These are phyloP conservation scores for Ulmus americana DNA, from an alignment of 331 rosid species.

Conservation along the genomic window DNA sequence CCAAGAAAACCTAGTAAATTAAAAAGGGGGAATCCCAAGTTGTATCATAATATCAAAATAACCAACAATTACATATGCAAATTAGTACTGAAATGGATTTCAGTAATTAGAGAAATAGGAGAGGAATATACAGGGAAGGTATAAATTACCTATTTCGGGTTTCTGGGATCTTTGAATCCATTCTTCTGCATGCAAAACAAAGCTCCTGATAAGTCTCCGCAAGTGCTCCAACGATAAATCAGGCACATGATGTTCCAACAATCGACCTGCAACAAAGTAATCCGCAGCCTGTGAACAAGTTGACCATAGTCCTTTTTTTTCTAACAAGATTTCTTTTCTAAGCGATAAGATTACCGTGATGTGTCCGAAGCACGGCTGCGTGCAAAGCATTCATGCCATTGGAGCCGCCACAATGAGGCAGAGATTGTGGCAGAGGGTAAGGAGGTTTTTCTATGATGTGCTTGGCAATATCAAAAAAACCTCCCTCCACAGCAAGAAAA, in stretches of 20 bases:
- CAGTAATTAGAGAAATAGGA: background rate
- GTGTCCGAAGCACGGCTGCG: constrained; percentile 15
- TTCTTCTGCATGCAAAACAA: background rate
- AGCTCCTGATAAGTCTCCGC: background rate
- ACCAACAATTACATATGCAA: background rate
- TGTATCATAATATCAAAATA: background rate
- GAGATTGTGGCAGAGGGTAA: background rate
- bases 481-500: constrained; percentile 22
- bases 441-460: background rate
- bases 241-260: constrained; percentile 10
- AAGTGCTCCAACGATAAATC: constrained; percentile 8
- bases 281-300: background rate
- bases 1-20: background rate
- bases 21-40: background rate
- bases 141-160: background rate
- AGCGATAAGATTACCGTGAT: background rate
- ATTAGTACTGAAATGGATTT: background rate
- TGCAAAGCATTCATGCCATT: constrained; percentile 21
- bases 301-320: background rate
- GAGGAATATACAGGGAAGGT: background rate
- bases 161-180: background rate
- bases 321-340: background rate
- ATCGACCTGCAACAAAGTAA: background rate
- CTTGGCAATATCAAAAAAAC: constrained; percentile 2
- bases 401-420: constrained; percentile 4